Conservation (phyloP, 257 asterid species). For the Solanum chilense region DNA sequence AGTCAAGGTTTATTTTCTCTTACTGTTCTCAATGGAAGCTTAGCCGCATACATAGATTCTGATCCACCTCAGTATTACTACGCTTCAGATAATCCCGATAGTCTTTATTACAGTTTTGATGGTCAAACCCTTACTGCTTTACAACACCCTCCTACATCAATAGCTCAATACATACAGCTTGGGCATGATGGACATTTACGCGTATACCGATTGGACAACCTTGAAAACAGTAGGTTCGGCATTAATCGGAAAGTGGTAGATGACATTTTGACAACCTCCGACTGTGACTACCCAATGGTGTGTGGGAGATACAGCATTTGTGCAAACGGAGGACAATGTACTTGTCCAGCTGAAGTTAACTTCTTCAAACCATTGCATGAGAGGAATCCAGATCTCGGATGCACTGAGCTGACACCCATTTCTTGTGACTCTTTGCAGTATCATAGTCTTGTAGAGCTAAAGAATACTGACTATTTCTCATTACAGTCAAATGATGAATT, state of each 20-base stretch:
- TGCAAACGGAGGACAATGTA: neutral
- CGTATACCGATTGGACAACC: neutral
- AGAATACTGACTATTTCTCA: neutral
- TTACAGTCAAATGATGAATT: rapidly evolving
- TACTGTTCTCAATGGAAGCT: neutral
- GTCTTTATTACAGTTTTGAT: neutral
- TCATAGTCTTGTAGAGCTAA: neutral
- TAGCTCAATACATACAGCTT: neutral
- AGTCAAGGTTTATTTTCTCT: neutral
- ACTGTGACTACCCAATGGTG: neutral
- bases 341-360: neutral
- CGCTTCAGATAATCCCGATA: neutral
- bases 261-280: neutral
- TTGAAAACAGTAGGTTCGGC: neutral
- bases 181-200: neutral
- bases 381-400: neutral
- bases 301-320: neutral
- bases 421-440: neutral
- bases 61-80: conserved; percentile 6
- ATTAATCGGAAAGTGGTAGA: neutral
- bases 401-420: neutral
- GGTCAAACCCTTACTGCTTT: neutral
- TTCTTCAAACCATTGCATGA: neutral
- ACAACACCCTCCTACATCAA: neutral
- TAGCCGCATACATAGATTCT: neutral